Evolutionary conservation across 331 rosid genomes (phyloP).

Genomic region (Acacia pycnantha): DNA sequence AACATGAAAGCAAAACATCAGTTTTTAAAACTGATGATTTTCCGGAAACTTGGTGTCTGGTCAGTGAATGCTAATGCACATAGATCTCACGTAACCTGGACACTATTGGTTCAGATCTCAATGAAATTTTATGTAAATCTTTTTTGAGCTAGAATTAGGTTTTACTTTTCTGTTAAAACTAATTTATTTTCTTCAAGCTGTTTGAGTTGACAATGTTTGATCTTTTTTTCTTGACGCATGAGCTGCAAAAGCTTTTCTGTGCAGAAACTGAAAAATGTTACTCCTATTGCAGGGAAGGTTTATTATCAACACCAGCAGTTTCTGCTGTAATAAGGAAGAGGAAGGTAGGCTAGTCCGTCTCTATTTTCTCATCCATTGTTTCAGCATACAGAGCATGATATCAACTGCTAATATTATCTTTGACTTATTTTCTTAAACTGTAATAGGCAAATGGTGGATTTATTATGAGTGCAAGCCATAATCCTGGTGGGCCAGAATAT

Average conservation of each 20-base stretch:
- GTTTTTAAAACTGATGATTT: neutral
- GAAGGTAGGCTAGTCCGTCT: constrained; percentile 53
- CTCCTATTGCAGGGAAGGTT: constrained; percentile 69
- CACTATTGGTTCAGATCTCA: neutral
- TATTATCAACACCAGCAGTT: constrained; percentile 95
- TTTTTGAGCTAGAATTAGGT: neutral
- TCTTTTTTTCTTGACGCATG: neutral
- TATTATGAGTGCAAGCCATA: constrained; percentile 98
- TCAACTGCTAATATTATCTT: constrained; percentile 15
- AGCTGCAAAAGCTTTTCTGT: constrained; percentile 6
- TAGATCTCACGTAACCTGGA: neutral
- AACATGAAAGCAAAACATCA: neutral
- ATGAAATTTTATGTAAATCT: neutral
- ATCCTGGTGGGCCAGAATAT: constrained; percentile 98
- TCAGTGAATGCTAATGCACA: neutral
- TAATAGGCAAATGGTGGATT: constrained; percentile 95
- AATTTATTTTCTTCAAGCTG: neutral
- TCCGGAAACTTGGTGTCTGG: neutral
- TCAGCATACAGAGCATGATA: constrained; percentile 25
- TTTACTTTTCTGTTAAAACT: neutral
- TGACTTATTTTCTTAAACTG: constrained; percentile 23
- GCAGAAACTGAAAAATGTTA: constrained; percentile 23
- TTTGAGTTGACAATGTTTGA: neutral
- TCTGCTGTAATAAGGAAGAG: constrained; percentile 94
- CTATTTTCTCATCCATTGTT: constrained; percentile 21